These are phyloP conservation scores for Sporothrix schenckii DNA, from an alignment of 2,329 filamentous ascomycete genomes.

Conservation along the genomic window DNA sequence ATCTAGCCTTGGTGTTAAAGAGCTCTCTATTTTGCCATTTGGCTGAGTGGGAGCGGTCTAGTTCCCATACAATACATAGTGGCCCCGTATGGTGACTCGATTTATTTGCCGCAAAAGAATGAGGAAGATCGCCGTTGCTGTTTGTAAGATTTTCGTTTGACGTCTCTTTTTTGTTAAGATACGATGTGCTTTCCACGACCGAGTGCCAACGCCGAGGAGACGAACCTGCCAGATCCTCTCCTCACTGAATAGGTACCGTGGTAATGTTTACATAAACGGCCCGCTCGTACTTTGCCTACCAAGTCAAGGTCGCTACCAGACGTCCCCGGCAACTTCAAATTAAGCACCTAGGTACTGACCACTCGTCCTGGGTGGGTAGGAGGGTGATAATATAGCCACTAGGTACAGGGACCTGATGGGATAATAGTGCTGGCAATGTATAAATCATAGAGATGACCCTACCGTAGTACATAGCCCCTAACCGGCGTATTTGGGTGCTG, in stretches of 20 bases:
- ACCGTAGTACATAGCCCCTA: not conserved
- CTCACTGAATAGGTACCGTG: not conserved
- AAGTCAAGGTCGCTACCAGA: not conserved
- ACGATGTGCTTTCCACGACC: not conserved
- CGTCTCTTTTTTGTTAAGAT: too few relatives aligned
- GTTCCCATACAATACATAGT: too few relatives aligned
- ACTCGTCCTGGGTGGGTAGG: not conserved
- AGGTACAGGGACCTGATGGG: conserved; percentile 46
- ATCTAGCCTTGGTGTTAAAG: too few relatives aligned
- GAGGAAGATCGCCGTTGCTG: too few relatives aligned
- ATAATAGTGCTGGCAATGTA: conserved; percentile 41
- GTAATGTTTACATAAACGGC: not conserved
- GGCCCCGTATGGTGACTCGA: too few relatives aligned
- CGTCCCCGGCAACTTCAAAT: not conserved
- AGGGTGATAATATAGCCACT: conserved; percentile 36
- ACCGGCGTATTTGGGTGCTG: conserved; percentile 17
- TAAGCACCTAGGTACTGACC: conserved; percentile 6
- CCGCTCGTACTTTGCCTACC: not conserved
- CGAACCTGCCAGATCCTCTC: too few relatives aligned
- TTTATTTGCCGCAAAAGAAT: too few relatives aligned
- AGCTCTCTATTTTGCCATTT: too few relatives aligned
- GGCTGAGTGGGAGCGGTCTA: too few relatives aligned
- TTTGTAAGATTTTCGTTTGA: too few relatives aligned
- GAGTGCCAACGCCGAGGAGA: not conserved
- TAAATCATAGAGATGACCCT: conserved; percentile 33